Base-by-base conservation (phyloP, 2,329 filamentous ascomycete species). In the Penicillium sp. region DNA sequence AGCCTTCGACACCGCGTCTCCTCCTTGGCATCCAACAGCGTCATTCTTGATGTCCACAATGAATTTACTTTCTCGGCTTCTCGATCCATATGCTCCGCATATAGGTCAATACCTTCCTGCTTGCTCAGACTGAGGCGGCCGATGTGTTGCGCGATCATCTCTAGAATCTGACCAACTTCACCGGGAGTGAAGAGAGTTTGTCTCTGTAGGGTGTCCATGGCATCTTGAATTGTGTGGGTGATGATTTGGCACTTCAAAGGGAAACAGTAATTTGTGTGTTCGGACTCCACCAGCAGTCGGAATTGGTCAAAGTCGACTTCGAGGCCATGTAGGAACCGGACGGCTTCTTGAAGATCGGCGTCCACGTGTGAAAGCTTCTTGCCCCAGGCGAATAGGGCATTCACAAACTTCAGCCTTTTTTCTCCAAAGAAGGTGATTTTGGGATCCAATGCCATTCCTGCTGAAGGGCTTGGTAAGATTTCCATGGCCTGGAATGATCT, bases 111-210 rank as follows among this genome's bases (percentile, higher is more conserved):
- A 13, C 26, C 32, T 5, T 38, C 34, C 43, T 33, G 35, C 25
- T 12, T 39, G 38, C 43, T 45, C 26, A 45, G 9, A 11, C 34
- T 45, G 25, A 38, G 27, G 9, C 35, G 37, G 9, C 43, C 43
- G 5, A 45, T 45, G 18, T 45, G 43, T 8, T 32, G n/a, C 3
- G 43, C 43, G 2, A 32, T 33, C 43, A 45, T 40, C 35, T 13
- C 29, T 29, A 44, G 37, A 32, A 37, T 47, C 42, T 28, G 34
- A 18, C 34, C 47, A 29, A 47, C 39, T 24, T 44, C 46, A 9
- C 4, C 8, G 11, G 33, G 24, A 11, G 18, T 27, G 9, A 43
- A 43, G 4, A 43, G 33, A 5, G 12, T 7, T 18, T 13, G 13
- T 4, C 28, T 34, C 5, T 28, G n/a, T 5, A 43, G 29, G 7